Conservation (phyloP, 441 rosid genomes). For the Croton setiger region DNA sequence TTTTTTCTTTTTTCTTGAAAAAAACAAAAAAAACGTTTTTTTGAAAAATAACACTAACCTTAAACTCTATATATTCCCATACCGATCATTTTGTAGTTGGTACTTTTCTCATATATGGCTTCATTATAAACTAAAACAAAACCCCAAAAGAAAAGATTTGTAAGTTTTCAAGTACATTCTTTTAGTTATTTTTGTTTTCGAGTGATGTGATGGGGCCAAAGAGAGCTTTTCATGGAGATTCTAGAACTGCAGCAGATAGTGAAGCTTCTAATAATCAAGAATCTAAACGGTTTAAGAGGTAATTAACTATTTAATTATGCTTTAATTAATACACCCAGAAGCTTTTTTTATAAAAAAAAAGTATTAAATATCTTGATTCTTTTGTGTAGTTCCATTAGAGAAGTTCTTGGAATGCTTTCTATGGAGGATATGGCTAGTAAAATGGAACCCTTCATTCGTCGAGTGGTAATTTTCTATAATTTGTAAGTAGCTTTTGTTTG, state of each 20-base stretch:
- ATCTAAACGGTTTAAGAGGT: slow-evolving; percentile 47
- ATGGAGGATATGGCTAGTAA: slow-evolving; percentile 25
- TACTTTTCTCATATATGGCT: neutral
- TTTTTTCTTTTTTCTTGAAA: neutral
- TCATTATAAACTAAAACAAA: too few relatives aligned
- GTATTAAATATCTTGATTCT: neutral
- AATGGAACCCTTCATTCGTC: slow-evolving; percentile 48
- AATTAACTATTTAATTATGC: too few relatives aligned
- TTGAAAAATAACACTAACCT: too few relatives aligned
- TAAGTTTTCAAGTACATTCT: neutral
- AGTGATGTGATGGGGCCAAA: slow-evolving; percentile 29
- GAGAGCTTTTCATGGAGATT: slow-evolving; percentile 31
- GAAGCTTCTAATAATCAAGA: slow-evolving; percentile 21
- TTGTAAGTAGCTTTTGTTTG: too few relatives aligned
- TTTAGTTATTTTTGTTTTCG: neutral
- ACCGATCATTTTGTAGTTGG: neutral
- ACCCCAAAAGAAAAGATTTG: too few relatives aligned
- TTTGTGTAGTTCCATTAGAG: slow-evolving; percentile 33
- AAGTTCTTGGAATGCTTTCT: slow-evolving; percentile 41
- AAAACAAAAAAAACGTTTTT: too few relatives aligned
- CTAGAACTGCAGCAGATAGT: slow-evolving; percentile 28
- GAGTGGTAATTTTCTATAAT: slow-evolving; percentile 40
- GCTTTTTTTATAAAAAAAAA: too few relatives aligned
- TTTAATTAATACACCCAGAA: neutral
- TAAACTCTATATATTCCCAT: too few relatives aligned